Evolutionary conservation across 2,329 filamentous ascomycete species (phyloP), one percentile per base, ranked within the genome.

Genomic region (Trichoderma sp.): DNA sequence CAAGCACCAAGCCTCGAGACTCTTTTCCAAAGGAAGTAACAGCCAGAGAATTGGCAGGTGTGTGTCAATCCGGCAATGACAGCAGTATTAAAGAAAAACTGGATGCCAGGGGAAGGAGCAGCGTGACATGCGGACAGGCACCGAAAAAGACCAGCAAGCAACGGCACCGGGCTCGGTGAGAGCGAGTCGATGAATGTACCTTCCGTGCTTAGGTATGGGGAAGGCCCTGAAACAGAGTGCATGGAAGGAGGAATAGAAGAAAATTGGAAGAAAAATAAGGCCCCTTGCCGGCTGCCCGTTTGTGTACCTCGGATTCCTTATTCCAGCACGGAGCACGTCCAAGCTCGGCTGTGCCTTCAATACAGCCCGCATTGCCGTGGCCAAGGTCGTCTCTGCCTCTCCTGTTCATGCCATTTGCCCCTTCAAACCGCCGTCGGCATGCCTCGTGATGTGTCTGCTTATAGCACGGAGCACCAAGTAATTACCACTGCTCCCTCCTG

Each of bases 401-500:
- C 27, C 49, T 37, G 47, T 29, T 52, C 7, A 29, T 33, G 21
- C 24, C 47, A 49, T 60, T 21, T n/a, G 35, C 62, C 62, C 62
- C 62, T 55, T 49, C 37, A 19, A 56, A 43, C 19, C 7, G 14
- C 52, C 35, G 52, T 24, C 31, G n/a, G 27, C 16, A 55, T 24
- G 37, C 63, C 62, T 35, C 55, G 40, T 67, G 53, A 57, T 67
- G 29, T 55, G 24, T 40, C n/a, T 64, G 49, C 49, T 43, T 31
- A 64, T 37, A 43, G 21, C 49, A 49, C 43, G 63, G 63, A 67
- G 55, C 53, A 37, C 13, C 49, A 64, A 56, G 61, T 59, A 67
- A 57, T 67, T 49, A 37, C 40, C n/a, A 37, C 61, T 43, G 37
- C 58, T 43, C 57, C 55, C 37, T 61, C 31, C 24, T 68, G 29